These are phyloP conservation scores for Tetracladium maxilliforme DNA, from an alignment of 2,329 filamentous ascomycete genomes.

Conservation along the genomic window DNA sequence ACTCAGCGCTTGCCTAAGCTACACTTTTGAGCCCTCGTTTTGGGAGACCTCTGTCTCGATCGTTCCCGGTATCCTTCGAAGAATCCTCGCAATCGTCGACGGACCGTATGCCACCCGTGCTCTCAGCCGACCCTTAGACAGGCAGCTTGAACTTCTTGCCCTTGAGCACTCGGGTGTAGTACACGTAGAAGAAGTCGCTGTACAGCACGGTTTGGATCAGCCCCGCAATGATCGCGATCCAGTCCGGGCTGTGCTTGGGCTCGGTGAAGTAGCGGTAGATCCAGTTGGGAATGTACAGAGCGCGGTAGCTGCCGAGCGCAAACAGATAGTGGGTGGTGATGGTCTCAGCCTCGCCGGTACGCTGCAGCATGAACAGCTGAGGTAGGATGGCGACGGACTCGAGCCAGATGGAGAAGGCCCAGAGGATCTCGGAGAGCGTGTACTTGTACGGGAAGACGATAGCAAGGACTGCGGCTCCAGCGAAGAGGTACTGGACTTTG, in stretches of 20 bases:
- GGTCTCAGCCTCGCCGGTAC: slow-evolving; percentile 96
- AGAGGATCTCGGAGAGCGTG: slow-evolving; percentile 71
- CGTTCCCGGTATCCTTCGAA: too few species aligned
- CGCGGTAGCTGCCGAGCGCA: slow-evolving; percentile 79
- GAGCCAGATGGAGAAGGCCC: slow-evolving; percentile 97
- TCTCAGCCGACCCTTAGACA: slow-evolving; percentile 34
- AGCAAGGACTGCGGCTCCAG: slow-evolving; percentile 63
- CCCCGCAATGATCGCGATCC: slow-evolving; percentile 77
- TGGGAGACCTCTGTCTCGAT: too few species aligned
- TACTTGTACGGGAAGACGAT: slow-evolving; percentile 79
- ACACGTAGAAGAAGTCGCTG: slow-evolving; percentile 99
- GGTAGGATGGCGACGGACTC: slow-evolving; percentile 94
- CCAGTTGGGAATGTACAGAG: slow-evolving; percentile 98
- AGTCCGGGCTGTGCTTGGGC: slow-evolving; percentile 60
- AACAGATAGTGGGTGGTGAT: slow-evolving; percentile 98
- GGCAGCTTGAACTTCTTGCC: slow-evolving; percentile 80
- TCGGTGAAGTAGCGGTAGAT: slow-evolving; percentile 79
- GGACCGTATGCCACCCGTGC: too few species aligned
- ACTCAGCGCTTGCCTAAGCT: too few species aligned
- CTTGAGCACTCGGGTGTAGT: slow-evolving; percentile 91
- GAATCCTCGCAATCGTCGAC: too few species aligned
- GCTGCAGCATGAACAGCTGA: slow-evolving; percentile 94
- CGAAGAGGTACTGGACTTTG: slow-evolving; percentile 87
- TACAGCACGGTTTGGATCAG: slow-evolving; percentile 90
- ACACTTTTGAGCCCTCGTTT: too few species aligned